These are phyloP conservation scores for Fraxinus sp. DNA, from an alignment of 305 asterid species.

Conservation along the genomic window DNA sequence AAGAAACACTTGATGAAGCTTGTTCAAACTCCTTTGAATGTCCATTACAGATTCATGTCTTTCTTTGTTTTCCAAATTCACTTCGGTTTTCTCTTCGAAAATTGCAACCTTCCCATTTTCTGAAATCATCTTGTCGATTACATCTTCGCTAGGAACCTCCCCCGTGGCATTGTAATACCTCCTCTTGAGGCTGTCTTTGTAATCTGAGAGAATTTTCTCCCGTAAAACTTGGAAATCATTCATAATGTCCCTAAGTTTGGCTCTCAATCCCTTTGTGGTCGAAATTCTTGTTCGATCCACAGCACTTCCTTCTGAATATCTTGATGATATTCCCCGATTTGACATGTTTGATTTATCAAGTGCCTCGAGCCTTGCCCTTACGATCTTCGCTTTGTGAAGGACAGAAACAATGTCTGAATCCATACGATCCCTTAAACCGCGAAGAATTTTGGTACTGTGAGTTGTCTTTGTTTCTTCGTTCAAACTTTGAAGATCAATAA, in stretches of 20 bases:
- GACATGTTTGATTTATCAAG: conserved; percentile 59
- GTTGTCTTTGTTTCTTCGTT: conserved; percentile 66
- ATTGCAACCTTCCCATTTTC: conserved; percentile 44
- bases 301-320: conserved; percentile 54
- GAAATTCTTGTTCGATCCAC: conserved; percentile 64
- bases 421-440: conserved; percentile 73
- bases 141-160: conserved; percentile 55
- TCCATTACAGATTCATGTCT: conserved; percentile 85
- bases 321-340: conserved; percentile 36
- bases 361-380: conserved; percentile 53
- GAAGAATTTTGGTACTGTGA: conserved; percentile 65
- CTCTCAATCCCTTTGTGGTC: conserved; percentile 59
- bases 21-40: conserved; percentile 74
- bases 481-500: conserved; percentile 58
- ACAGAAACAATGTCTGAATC: conserved; percentile 73
- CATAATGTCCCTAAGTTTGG: conserved; percentile 68
- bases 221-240: conserved; percentile 62
- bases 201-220: conserved; percentile 56
- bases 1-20: conserved; percentile 85
- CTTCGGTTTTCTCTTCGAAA: conserved; percentile 36
- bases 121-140: conserved; percentile 55
- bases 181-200: conserved; percentile 69
- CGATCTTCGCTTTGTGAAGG: conserved; percentile 57
- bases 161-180: conserved; percentile 67
- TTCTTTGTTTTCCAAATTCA: conserved; percentile 53